Evolutionary conservation across 768 basidiomycete species (phyloP).

Genomic region (Naganishia friedmannii): DNA sequence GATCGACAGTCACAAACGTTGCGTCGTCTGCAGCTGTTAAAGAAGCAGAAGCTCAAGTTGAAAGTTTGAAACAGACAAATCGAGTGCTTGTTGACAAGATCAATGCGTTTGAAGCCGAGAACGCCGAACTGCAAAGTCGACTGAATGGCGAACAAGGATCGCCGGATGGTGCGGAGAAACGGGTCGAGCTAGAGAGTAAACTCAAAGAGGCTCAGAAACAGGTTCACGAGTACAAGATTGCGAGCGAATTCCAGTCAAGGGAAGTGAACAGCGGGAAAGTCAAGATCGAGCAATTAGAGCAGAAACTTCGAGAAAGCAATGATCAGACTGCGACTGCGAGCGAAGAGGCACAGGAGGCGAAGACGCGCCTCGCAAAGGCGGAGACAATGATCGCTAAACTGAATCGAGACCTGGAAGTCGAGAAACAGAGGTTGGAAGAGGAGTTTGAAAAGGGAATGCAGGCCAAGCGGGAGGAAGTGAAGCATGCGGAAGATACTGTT

Average conservation of each 20-base stretch:
- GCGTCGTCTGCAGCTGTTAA: conserved; percentile 13
- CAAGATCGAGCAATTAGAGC: conserved; percentile 37
- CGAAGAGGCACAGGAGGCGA: conserved; percentile 19
- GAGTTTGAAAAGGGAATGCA: conserved; percentile 47
- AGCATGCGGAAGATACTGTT: conserved; percentile 69
- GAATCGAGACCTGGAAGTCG: conserved; percentile 42
- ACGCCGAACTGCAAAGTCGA: conserved; percentile 9
- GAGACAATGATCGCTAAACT: conserved; percentile 40
- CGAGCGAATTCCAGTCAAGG: conserved; percentile 29
- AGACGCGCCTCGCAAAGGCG: conserved; percentile 28
- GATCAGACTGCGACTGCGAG: conserved; percentile 18
- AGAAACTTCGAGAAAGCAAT: conserved; percentile 34
- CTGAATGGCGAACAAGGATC: conserved; percentile 25
- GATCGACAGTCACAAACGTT: conserved; percentile 16
- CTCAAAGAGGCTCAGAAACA: conserved; percentile 34
- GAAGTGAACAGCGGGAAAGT: conserved; percentile 10
- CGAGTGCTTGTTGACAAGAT: conserved; percentile 36
- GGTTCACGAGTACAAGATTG: conserved; percentile 26
- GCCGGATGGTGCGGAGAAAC: conserved; percentile 10
- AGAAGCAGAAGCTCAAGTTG: conserved; percentile 53
- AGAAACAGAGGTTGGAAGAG: conserved; percentile 36
- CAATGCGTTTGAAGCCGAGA: conserved; percentile 37
- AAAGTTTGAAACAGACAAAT: conserved; percentile 56
- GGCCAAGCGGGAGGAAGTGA: conserved; percentile 57
- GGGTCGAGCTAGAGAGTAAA: conserved; percentile 38